Base-by-base conservation (phyloP, 208 protist genomes). In the Wallacemonas collosoma region DNA sequence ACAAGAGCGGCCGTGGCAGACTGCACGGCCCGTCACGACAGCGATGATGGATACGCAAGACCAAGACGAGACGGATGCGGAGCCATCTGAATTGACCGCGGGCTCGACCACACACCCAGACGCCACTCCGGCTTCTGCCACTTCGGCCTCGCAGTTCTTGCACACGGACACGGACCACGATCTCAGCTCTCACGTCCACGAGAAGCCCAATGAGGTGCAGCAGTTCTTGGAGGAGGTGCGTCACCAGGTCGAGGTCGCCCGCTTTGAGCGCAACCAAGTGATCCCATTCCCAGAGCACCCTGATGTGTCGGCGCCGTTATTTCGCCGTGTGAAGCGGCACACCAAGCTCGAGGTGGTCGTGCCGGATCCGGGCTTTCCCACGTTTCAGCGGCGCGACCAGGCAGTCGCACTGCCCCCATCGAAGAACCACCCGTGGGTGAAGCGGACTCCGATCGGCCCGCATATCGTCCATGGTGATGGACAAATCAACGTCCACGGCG, bases 391-490 rank as follows among this genome's bases (percentile, higher is more conserved):
- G 14, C 77, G 73, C 7, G 88, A 95, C 50, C 72, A 79, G n/a
- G 73, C 74, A 40, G 73, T 91, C 43, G 61, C 74, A 74, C 71
- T 89, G 35, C 89, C 88, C 36, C 86, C 86, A 2, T 56, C 89
- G 14, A 47, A 57, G 12, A 45, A 58, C 72, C 92, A 96, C 67
- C 92, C 92, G 64, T 96, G 92, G 89, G 81, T 95, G 55, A 79
- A 84, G 63, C 73, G 85, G 65, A 93, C 88, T 3, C 89, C 89
- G 2, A 88, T 87, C 38, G 92, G 92, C 0, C 80, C 81, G 8
- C 76, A 86, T 74, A 91, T 96, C 60, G 58, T 88, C 41, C 92
- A 96, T 75, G 92, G 92, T 9, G 92, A 96, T 68, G 92, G 92
- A 0, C 88, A 93, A 63, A 79, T 93, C 58, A 57, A 73, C 55